A percentile compares a stretch with the other conserved stretches of the same genome.
Conservation (phyloP, 176 grass and related monocot species). For the Juncus effusus region DNA sequence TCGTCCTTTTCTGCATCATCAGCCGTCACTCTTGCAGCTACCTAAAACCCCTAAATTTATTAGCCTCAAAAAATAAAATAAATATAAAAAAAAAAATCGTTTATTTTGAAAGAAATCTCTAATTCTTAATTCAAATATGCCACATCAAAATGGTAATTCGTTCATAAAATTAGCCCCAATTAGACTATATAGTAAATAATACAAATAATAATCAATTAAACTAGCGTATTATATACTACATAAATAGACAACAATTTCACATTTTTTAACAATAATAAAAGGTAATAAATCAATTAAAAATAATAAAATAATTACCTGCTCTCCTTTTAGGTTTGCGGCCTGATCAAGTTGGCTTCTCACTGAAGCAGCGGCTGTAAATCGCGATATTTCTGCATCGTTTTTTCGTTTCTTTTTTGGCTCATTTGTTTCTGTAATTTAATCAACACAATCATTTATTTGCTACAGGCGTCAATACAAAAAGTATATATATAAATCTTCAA, state of each 20-base stretch:
- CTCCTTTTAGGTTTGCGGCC: slow-evolving; percentile 85
- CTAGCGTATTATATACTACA: slow-evolving; percentile 4
- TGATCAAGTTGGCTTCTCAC: slow-evolving; percentile 86
- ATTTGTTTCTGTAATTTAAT: slow-evolving; percentile 58
- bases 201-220: background rate
- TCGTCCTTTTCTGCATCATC: slow-evolving; percentile 91
- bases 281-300: too few species aligned
- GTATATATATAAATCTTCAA: background rate
- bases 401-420: slow-evolving; percentile 95
- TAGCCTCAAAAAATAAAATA: too few species aligned
- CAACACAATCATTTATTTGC: background rate
- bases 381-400: slow-evolving; percentile 57
- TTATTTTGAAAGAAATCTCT: slow-evolving; percentile 8
- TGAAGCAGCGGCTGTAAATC: slow-evolving; percentile 54
- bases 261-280: background rate
- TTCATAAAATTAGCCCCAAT: slow-evolving; percentile 5
- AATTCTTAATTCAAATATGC: background rate
- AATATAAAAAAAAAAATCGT: background rate
- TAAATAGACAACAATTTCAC: background rate
- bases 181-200: background rate
- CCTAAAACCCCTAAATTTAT: slow-evolving; percentile 48
- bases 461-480: background rate
- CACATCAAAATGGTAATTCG: slow-evolving; percentile 3
- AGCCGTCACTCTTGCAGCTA: slow-evolving; percentile 77
- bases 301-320: slow-evolving; percentile 58